A percentile compares a stretch with the other conserved stretches of the same genome.
Conservation (phyloP, 2,329 filamentous ascomycete genomes). For the Monilinia fructigena region DNA sequence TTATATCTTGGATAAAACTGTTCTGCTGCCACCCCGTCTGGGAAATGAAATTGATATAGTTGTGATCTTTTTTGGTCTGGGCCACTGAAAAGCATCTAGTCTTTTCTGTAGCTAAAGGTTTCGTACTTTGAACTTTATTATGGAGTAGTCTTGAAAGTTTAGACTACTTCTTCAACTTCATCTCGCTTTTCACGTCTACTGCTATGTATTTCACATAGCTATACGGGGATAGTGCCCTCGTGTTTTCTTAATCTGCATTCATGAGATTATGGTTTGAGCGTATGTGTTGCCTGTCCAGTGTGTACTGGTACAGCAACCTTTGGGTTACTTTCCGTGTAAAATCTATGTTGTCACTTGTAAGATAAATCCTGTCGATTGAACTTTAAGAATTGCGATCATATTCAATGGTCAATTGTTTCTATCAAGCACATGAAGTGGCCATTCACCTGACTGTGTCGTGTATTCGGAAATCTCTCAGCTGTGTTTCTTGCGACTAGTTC, state of each 20-base stretch:
- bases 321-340: too few relatives aligned
- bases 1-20: neutral
- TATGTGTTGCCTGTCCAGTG: neutral
- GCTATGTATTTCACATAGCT: neutral
- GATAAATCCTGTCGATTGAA: neutral
- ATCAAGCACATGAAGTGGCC: neutral
- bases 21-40: neutral
- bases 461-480: neutral
- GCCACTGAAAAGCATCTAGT: neutral
- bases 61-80: neutral
- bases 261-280: neutral
- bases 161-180: neutral
- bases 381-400: neutral
- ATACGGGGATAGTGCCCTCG: too few relatives aligned
- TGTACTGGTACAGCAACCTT: neutral
- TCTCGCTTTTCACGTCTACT: neutral
- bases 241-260: neutral
- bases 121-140: neutral
- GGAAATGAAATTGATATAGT: neutral
- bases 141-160: neutral
- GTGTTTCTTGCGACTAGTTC: neutral
- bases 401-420: neutral
- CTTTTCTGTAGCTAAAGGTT: neutral
- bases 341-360: neutral
- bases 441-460: neutral